Evolutionary conservation across 441 rosid genomes (phyloP).

Genomic region (Sinapis alba): DNA sequence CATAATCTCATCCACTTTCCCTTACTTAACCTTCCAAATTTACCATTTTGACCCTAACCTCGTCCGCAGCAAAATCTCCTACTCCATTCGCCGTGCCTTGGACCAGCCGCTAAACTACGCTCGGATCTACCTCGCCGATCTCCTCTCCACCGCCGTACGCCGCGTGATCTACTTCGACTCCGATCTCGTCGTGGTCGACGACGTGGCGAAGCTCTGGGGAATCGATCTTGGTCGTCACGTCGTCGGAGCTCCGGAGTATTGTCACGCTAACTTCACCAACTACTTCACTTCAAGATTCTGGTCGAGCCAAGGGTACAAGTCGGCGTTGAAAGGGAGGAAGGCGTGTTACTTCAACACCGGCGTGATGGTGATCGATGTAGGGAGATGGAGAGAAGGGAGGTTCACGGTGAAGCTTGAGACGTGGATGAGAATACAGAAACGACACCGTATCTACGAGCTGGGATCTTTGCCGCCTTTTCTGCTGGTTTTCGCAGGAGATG

Average conservation of each 20-base stretch:
- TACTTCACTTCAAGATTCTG: conserved; percentile 71
- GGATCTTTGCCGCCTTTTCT: conserved; percentile 81
- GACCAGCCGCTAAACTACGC: conserved; percentile 84
- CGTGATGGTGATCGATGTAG: conserved; percentile 77
- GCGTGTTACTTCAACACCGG: conserved; percentile 84
- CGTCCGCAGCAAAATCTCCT: conserved; percentile 56
- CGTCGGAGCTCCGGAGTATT: conserved; percentile 78
- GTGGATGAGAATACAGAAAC: conserved; percentile 75
- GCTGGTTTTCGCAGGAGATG: conserved; percentile 74
- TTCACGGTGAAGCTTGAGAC: conserved; percentile 58
- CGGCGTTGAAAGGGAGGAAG: conserved; percentile 47
- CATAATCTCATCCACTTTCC: conserved; percentile 51
- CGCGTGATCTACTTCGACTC: conserved; percentile 77
- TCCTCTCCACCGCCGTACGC: conserved; percentile 51
- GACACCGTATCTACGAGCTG: conserved; percentile 63
- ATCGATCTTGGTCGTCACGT: conserved; percentile 50
- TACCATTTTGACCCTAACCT: conserved; percentile 58
- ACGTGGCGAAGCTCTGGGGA: conserved; percentile 66
- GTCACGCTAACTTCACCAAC: conserved; percentile 73
- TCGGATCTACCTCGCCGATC: conserved; percentile 74
- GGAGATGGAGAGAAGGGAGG: conserved; percentile 66
- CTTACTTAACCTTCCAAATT: conserved; percentile 51
- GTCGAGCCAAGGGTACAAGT: conserved; percentile 47
- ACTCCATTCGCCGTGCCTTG: conserved; percentile 60
- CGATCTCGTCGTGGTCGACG: conserved; percentile 79